These are phyloP conservation scores for Candida dendrica DNA, from an alignment of 805 yeast species.

Conservation along the genomic window DNA sequence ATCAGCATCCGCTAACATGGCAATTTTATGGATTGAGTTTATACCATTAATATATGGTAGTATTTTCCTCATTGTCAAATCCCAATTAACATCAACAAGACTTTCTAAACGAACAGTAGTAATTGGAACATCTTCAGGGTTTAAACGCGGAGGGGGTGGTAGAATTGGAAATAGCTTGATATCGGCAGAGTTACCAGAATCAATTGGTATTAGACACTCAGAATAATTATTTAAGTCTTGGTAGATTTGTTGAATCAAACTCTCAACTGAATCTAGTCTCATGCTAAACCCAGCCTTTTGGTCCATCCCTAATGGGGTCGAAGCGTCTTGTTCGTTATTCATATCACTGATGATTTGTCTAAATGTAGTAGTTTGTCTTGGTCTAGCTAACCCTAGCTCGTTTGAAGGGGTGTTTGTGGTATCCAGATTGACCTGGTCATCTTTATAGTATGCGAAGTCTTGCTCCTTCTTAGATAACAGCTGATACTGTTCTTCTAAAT, in stretches of 20 bases:
- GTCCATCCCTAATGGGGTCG: slow-evolving; percentile 19
- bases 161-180: slow-evolving; percentile 89
- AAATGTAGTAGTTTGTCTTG: slow-evolving; percentile 11
- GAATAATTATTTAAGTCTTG: slow-evolving; percentile 93
- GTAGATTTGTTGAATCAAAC: slow-evolving; percentile 79
- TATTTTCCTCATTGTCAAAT: slow-evolving; percentile 89
- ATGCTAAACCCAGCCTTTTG: slow-evolving; percentile 13
- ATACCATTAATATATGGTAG: slow-evolving; percentile 84
- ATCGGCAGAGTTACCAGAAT: slow-evolving; percentile 82
- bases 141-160: slow-evolving; percentile 68
- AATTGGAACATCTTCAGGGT: slow-evolving; percentile 84
- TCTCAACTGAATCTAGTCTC: slow-evolving; percentile 48
- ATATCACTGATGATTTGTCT: slow-evolving; percentile 22
- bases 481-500: slow-evolving; percentile 83
- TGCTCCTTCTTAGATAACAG: slow-evolving; percentile 53
- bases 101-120: slow-evolving; percentile 70
- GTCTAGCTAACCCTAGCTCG: not conserved
- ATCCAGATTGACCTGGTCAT: slow-evolving; percentile 2
- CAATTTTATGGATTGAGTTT: slow-evolving; percentile 71
- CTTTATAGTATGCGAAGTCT: slow-evolving; percentile 28
- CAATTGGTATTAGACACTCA: slow-evolving; percentile 92
- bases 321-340: slow-evolving; percentile 14
- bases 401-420: not conserved
- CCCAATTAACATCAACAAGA: slow-evolving; percentile 90
- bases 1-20: slow-evolving; percentile 77